Evolutionary conservation across 2,329 filamentous ascomycete genomes (phyloP).

Genomic region (Eutypa lata): DNA sequence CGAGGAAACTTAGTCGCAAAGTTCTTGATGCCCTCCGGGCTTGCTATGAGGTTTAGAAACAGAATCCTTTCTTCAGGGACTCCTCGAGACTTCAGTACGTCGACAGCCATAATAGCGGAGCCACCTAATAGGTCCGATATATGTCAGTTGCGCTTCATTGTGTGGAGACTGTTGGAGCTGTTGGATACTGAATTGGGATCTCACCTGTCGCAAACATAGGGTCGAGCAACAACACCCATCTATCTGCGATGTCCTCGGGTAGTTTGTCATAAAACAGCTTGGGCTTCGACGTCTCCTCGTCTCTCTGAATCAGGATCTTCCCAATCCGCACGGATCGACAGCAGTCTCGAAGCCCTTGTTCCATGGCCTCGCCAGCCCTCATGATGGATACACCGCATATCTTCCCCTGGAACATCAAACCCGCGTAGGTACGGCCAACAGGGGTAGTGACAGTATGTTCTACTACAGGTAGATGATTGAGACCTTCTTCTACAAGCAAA

Average conservation of each 20-base stretch:
- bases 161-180: slow-evolving; percentile 3
- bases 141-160: slow-evolving; percentile 9
- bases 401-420: slow-evolving; percentile 94
- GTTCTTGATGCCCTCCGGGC: slow-evolving; percentile 83
- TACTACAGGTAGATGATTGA: slow-evolving; percentile 93
- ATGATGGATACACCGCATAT: slow-evolving; percentile 99
- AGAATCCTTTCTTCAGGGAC: slow-evolving; percentile 94
- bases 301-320: slow-evolving; percentile 96
- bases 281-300: slow-evolving; percentile 89
- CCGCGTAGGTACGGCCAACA: slow-evolving; percentile 81
- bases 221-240: slow-evolving; percentile 92
- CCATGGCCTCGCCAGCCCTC: slow-evolving; percentile 97
- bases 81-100: slow-evolving; percentile 83
- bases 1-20: slow-evolving; percentile 89
- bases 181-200: slow-evolving; percentile 12
- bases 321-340: slow-evolving; percentile 97
- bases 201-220: slow-evolving; percentile 98
- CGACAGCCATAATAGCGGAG: slow-evolving; percentile 94
- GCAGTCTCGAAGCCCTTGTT: slow-evolving; percentile 92
- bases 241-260: slow-evolving; percentile 83
- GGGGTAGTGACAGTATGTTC: slow-evolving; percentile 88
- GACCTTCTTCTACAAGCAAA: slow-evolving; percentile 89
- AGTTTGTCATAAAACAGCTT: slow-evolving; percentile 98
- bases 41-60: slow-evolving; percentile 97
- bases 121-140: slow-evolving; percentile 58